Conservation (phyloP, 2,329 filamentous ascomycete genomes). For the Ceratocystis smalleyi region DNA sequence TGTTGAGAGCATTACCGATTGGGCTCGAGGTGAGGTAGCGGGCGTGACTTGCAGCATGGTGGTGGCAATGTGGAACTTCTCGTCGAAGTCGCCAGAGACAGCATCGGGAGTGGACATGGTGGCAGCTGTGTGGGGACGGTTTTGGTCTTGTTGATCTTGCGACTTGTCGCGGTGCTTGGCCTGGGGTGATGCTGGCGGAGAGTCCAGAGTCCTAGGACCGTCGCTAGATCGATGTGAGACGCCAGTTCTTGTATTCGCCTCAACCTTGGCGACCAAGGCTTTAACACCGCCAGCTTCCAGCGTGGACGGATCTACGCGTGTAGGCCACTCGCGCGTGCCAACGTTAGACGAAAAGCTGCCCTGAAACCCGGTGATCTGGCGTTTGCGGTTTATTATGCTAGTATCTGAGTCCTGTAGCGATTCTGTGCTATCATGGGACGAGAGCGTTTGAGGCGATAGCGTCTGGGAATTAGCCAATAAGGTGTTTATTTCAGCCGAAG, state of each 20-base stretch:
- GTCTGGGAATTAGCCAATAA: slow-evolving; percentile 7
- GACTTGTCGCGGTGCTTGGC: background rate
- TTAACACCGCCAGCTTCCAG: slow-evolving; percentile 5
- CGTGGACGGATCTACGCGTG: background rate
- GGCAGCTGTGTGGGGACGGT: background rate
- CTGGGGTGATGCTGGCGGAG: background rate
- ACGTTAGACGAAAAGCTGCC: slow-evolving; percentile 17
- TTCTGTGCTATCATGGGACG: background rate
- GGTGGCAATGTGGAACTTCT: background rate
- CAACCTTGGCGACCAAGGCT: background rate
- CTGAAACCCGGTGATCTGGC: slow-evolving; percentile 14
- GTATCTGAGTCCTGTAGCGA: background rate
- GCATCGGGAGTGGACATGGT: background rate
- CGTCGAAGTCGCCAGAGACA: background rate
- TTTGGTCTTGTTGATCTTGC: background rate
- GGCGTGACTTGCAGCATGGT: background rate
- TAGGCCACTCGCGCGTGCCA: slow-evolving; percentile 14
- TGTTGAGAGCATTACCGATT: slow-evolving; percentile 3
- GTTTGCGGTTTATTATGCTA: slow-evolving; percentile 16
- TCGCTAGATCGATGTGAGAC: background rate
- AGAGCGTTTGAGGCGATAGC: background rate
- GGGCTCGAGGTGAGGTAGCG: background rate
- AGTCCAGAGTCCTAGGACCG: background rate
- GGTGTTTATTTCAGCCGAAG: slow-evolving; percentile 11
- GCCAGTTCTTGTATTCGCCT: background rate